Evolutionary conservation across 1,284 basidiomycete genomes (phyloP), one percentile per base, ranked within the genome.

Genomic region (Fomitopsis pinicola): DNA sequence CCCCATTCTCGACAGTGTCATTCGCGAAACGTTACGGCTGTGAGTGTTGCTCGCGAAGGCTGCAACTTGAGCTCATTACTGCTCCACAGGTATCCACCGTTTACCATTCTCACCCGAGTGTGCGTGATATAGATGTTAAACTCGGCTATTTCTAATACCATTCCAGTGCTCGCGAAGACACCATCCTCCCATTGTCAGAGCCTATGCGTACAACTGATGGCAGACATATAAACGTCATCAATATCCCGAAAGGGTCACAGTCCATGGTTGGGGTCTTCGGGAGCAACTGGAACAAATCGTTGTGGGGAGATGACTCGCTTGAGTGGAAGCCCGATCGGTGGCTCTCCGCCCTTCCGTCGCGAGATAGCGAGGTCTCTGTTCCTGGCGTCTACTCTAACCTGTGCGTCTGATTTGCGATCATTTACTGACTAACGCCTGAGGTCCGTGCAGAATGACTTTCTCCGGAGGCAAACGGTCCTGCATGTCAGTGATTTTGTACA

Each of bases 111-210:
- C 10, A 8, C 38, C 15, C 52, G 59, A 2, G 42, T 42, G 59
- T 59, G 30, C 7, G 58, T 58, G 33, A 36, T 15, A 36, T 36
- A 36, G 35, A 36, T 36, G 35, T 6, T 36, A 2, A 36, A 6
- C 22, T 22, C 22, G 22, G 22, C 22, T 22, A 22, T 22, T 22
- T 22, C 22, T 22, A 22, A 22, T 22, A 22, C 22, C 22, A 22
- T 22, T 22, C 22, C 22, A 67, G 66, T n/a, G 48, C 62, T 1
- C 54, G 54, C 14, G 46, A 84, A 73, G 82, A 85, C 63, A 81
- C 85, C 50, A 66, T 83, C 2, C 75, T 87, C 15, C 84, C 83
- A 0, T 74, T 86, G 40, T 75, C 72, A 36, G 63, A 68, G 7
- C 82, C 82, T 1, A 64, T 84, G 35, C 66, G 63, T 10, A 78